Base-by-base conservation (phyloP, 2,329 filamentous ascomycete species). In the Cordyceps militaris region DNA sequence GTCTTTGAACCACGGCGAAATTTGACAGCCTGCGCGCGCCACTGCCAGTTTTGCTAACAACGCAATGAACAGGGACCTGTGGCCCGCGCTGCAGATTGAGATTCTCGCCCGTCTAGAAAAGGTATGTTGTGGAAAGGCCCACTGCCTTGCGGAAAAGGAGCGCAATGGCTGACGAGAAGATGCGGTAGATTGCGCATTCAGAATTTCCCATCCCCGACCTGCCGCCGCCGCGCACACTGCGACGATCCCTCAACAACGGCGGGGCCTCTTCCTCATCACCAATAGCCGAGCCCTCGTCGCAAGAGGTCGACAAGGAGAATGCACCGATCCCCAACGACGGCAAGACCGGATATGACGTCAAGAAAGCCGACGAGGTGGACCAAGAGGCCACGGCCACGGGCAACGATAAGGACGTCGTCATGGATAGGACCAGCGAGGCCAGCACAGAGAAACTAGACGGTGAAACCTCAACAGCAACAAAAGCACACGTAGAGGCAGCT, bases 171-270 rank as follows among this genome's bases (percentile, higher is more conserved):
- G 24, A 59, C 21, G 4, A n/a, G 14, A 38, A 6, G 13, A 2
- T n/a, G n/a, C 10, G 8, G 26, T 14, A 95, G 89, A 93, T 91
- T 63, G 82, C 88, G 42, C 81, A 83, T 70, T 79, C 84, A 68
- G 85, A 87, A 54, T 96, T 96, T 65, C 85, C 88, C 43, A 86
- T 87, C 64, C 88, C 88, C 11, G 78, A 75, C 55, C 72, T 83
- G 54, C 79, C 80, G 34, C 73, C 75, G 16, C 73, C 72, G 71
- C 73, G 60, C 66, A 74, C 63, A 55, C 63, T 64, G 67, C 74
- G 56, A 67, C 74, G 54, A 34, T 42, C 34, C 1, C 34, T 50
- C 19, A 36, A 50, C 13, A 50, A 56, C 21, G 44, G 44, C 24
- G 54, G 42, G 55, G 76, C 78, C 62, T 63, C 74, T 50, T 70